Conservation (phyloP, 139 green algal genomes). For the Dunaliella primolecta region DNA sequence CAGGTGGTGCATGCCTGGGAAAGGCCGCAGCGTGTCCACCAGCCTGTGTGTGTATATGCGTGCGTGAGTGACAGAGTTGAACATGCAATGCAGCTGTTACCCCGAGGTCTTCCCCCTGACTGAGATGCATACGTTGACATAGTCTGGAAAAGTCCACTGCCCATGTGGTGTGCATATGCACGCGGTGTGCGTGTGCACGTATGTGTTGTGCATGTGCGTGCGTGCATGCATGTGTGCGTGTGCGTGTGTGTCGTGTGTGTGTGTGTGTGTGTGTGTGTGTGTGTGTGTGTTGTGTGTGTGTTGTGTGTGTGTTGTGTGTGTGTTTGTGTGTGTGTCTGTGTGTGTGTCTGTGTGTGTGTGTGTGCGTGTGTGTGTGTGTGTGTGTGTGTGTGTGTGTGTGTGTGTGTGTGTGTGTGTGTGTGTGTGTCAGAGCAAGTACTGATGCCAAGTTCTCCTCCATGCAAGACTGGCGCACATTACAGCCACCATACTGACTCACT, state of each 20-base stretch:
- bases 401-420: background rate
- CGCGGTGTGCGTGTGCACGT: too few relatives aligned
- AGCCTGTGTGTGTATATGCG: slow-evolving; percentile 43
- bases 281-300: background rate
- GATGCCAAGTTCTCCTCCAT: too few relatives aligned
- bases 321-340: background rate
- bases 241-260: background rate
- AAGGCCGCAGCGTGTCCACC: slow-evolving; percentile 73
- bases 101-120: too few relatives aligned
- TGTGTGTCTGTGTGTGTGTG: background rate
- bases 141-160: too few relatives aligned
- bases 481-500: too few relatives aligned
- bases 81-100: slow-evolving; percentile 2
- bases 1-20: slow-evolving; percentile 87
- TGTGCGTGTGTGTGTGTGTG: slow-evolving; percentile 8
- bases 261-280: slow-evolving; percentile 5
- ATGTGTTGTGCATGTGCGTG: too few relatives aligned
- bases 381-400: slow-evolving; percentile 1
- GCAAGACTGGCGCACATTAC: background rate
- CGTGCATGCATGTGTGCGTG: background rate
- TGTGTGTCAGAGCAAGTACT: background rate
- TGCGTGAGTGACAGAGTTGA: background rate
- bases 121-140: too few relatives aligned
- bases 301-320: too few relatives aligned
- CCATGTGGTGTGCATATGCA: too few relatives aligned